A percentile compares a stretch with the other conserved stretches of the same genome.
Evolutionary conservation across 2,329 filamentous ascomycete species (phyloP).

Genomic region (Zymoseptoria ardabiliae): DNA sequence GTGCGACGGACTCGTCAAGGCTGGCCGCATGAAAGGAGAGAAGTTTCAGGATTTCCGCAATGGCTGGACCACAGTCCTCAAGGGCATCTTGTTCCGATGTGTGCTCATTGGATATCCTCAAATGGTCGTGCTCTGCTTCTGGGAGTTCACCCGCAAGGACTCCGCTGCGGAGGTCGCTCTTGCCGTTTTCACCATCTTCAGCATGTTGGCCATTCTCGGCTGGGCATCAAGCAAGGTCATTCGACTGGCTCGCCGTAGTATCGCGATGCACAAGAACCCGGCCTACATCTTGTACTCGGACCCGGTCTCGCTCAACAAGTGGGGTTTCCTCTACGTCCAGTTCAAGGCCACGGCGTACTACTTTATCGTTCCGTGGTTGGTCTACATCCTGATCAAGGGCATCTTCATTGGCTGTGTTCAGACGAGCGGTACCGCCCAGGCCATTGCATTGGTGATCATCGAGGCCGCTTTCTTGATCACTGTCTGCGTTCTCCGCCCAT

Average conservation of each 20-base stretch:
- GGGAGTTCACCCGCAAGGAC: slow-evolving; percentile 83
- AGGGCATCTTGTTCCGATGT: slow-evolving; percentile 87
- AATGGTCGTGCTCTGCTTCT: slow-evolving; percentile 82
- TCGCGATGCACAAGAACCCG: slow-evolving; percentile 88
- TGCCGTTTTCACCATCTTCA: slow-evolving; percentile 81
- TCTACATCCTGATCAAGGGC: slow-evolving; percentile 76
- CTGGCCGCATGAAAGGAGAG: slow-evolving; percentile 71
- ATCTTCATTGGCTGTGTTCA: slow-evolving; percentile 84
- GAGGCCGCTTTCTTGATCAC: slow-evolving; percentile 72
- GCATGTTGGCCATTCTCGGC: slow-evolving; percentile 66
- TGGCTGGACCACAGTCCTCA: slow-evolving; percentile 85
- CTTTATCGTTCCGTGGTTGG: slow-evolving; percentile 74
- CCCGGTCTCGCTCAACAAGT: slow-evolving; percentile 89
- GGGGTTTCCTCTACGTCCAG: slow-evolving; percentile 96
- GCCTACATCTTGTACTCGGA: slow-evolving; percentile 97
- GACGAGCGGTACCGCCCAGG: slow-evolving; percentile 62
- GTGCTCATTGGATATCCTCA: slow-evolving; percentile 86
- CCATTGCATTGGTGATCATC: slow-evolving; percentile 73
- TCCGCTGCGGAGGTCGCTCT: slow-evolving; percentile 80
- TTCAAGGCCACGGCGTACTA: slow-evolving; percentile 95
- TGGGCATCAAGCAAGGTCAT: slow-evolving; percentile 91
- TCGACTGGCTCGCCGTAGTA: slow-evolving; percentile 77
- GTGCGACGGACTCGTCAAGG: slow-evolving; percentile 68
- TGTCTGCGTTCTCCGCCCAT: slow-evolving; percentile 75
- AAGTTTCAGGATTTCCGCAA: slow-evolving; percentile 91